Conservation (phyloP, 805 yeast genomes). For the Sporopachydermia lactativora region DNA sequence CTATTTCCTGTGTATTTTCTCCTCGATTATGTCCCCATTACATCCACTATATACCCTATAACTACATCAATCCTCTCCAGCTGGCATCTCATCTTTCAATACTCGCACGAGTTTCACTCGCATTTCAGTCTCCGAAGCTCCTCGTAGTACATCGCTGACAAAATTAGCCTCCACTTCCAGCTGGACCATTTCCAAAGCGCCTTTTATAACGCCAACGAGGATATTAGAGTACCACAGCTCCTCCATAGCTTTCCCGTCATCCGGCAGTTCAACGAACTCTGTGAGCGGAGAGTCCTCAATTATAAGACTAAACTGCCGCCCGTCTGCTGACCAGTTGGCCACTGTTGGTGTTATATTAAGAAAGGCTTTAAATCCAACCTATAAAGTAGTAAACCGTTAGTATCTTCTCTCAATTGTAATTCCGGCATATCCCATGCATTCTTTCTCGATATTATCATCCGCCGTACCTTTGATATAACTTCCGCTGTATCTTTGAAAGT, state of each 20-base stretch:
- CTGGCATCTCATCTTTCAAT: conserved; percentile 89
- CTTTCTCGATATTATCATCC: too few species aligned
- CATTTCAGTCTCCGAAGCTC: conserved; percentile 71
- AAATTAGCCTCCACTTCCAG: conserved; percentile 76
- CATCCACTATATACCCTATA: too few species aligned
- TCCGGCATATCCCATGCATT: too few species aligned
- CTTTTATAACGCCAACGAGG: conserved; percentile 78
- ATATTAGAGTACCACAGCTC: conserved; percentile 91
- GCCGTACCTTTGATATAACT: conserved; percentile 42
- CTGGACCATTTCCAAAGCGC: conserved; percentile 93
- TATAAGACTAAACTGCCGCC: conserved; percentile 57
- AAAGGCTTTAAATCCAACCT: conserved; percentile 79
- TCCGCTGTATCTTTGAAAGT: conserved; percentile 80
- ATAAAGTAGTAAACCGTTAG: too few species aligned
- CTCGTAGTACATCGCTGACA: conserved; percentile 67
- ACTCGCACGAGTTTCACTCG: conserved; percentile 56
- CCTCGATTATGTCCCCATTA: too few species aligned
- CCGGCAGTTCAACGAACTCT: conserved; percentile 90
- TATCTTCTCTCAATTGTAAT: too few species aligned
- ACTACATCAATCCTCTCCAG: conserved; percentile 80
- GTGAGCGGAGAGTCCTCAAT: conserved; percentile 81
- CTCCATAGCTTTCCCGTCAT: conserved; percentile 50
- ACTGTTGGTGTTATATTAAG: conserved; percentile 68
- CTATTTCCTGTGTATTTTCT: too few species aligned
- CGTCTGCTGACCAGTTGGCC: conserved; percentile 64